Evolutionary conservation across 2,329 filamentous ascomycete species (phyloP), one percentile per base, ranked within the genome.

Genomic region (Claviceps spartinae): DNA sequence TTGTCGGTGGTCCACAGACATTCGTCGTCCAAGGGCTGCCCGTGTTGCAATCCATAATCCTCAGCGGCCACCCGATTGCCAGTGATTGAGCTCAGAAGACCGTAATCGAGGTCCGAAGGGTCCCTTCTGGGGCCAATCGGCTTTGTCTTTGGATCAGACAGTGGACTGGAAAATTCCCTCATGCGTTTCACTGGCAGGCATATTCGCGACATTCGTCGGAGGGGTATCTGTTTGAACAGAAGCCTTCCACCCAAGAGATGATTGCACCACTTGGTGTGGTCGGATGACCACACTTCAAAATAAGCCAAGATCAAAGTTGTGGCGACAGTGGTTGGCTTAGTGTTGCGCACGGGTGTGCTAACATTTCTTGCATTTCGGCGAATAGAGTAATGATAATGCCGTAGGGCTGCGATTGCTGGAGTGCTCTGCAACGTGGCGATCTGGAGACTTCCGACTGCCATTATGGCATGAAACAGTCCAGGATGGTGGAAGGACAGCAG

Each of bases 231-330:
- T 50, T 80, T 78, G 26, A 97, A 76, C 34, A 97, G 75, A 56
- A 90, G 85, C 42, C 85, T 82, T 9, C 88, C 87, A 13, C 93
- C 93, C 47, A 87, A 81, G 40, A 97, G 73, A 67, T 97, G 93
- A 55, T 86, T 91, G 61, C 87, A 93, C 93, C 93, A 98, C 65
- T 95, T 95, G 52, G 85, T 82, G 61, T 97, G 91, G 58, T 98
- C 91, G 22, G 89, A 91, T 38, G 85, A 86, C 83, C 91, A 93
- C 18, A 96, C 87, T 65, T 97, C 93, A 61, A 95, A 97, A 65
- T 89, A 97, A 0, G 83, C 88, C 7, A 98, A 75, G 7, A 97
- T 72, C 38, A 96, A 72, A 0, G 88, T 89, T 2, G 90, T 89
- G 7, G 90, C 91, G n/a, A 97, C 72, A 0, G 89, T 96, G 1